These are phyloP conservation scores for Rhizopus delemar DNA, from an alignment of 371 early-diverging fungal species.

Conservation along the genomic window DNA sequence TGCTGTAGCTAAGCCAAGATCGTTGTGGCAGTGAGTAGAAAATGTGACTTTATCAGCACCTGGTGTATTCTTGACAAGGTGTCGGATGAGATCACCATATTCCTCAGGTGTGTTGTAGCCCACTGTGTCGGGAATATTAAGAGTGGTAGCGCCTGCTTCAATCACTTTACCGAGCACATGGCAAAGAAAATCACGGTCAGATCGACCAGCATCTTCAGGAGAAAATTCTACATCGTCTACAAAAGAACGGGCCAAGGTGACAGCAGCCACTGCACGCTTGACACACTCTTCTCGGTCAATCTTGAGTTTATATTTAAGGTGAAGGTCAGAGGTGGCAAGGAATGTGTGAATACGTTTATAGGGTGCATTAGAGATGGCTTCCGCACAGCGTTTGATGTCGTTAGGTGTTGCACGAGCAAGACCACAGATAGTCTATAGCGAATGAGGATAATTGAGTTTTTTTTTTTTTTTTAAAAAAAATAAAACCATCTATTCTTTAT, in stretches of 20 bases:
- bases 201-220: slow-evolving; percentile 93
- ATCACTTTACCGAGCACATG: slow-evolving; percentile 85
- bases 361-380: slow-evolving; percentile 85
- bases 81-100: slow-evolving; percentile 82
- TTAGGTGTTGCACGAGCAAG: slow-evolving; percentile 84
- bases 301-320: slow-evolving; percentile 90
- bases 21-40: slow-evolving; percentile 97
- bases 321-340: slow-evolving; percentile 95
- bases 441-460: not conserved
- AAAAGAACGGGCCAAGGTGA: slow-evolving; percentile 74
- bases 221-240: slow-evolving; percentile 91
- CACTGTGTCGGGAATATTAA: slow-evolving; percentile 97
- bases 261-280: slow-evolving; percentile 81
- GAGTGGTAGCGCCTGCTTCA: slow-evolving; percentile 90
- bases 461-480: not conserved
- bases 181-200: slow-evolving; percentile 86
- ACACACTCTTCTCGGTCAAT: slow-evolving; percentile 88
- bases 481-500: not conserved
- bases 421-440: slow-evolving; percentile 79
- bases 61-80: slow-evolving; percentile 75
- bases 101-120: slow-evolving; percentile 92
- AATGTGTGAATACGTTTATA: slow-evolving; percentile 90
- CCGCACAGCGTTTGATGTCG: slow-evolving; percentile 89
- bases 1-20: slow-evolving; percentile 95
- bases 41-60: slow-evolving; percentile 79